Base-by-base conservation (phyloP, 2,329 filamentous ascomycete genomes). In the Elsinoe batatas region DNA sequence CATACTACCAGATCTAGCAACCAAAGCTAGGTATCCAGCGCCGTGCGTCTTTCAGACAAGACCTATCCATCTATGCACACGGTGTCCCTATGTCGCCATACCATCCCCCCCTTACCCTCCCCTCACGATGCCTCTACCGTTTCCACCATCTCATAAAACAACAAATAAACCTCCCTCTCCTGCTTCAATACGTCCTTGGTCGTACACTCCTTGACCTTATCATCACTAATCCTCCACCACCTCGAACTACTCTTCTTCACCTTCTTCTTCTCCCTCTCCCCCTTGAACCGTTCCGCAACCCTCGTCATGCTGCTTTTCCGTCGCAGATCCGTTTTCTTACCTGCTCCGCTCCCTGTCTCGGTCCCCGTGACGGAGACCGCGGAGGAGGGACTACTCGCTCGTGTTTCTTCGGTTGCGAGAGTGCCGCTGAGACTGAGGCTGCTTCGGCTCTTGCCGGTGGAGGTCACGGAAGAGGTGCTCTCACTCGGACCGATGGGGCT, bases 151-250 rank as follows among this genome's bases (percentile, higher is more conserved):
- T 97, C 91, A 71, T 98, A 98, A 69, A 98, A 98, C 53, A 98
- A 71, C 67, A 98, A 74, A 69, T 98, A 98, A 0, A 97, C 91
- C 71, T 98, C 93, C 64, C 85, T 85, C 71, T 96, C 90, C 90
- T 96, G 95, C 6, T 83, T 82, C 57, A 98, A 70, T 5, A 98
- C 89, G 63, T 98, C 93, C 55, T 79, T 82, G 5, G 91, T 97
- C 75, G 91, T 95, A 62, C 89, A 86, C 71, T 97, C 91, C 67
- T 91, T 93, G 64, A 97, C 82, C 71, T 94, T 95, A 62, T 98
- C 93, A 68, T 98, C 93, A 61, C 91, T 96, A 61, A 98, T 95
- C 35, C 93, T 83, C 93, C 93, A 98, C 93, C 93, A 98, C 38
- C 86, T 83, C 65, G 94, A 85, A 43, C 78, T 79, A 11, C 74